phyloP scores from a whole-genome alignment of 1,284 basidiomycete species.

The Moesziomyces sp. region DNA sequence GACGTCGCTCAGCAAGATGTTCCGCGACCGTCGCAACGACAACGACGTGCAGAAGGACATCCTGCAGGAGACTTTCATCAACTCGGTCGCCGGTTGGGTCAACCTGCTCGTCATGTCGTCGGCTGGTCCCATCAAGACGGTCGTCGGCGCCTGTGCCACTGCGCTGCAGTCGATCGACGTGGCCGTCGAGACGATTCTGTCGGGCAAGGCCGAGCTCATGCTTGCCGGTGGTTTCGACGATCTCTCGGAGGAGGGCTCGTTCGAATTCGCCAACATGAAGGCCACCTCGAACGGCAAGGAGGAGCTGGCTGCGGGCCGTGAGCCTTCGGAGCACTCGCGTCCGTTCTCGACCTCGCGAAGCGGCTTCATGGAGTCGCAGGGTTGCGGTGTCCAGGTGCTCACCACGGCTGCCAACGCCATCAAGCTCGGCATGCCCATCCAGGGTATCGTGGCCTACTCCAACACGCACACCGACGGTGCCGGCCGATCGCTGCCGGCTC shows the following conservation, averaged over 20 bases:
- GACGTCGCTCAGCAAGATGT: constrained; percentile 75
- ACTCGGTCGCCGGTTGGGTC: constrained; percentile 81
- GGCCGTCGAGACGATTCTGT: constrained; percentile 92
- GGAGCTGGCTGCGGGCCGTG: constrained; percentile 97
- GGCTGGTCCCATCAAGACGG: constrained; percentile 92
- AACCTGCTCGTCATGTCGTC: constrained; percentile 77
- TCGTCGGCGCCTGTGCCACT: constrained; percentile 97
- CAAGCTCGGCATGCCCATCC: constrained; percentile 91
- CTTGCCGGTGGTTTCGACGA: constrained; percentile 98
- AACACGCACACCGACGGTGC: constrained; percentile 94
- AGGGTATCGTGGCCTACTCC: constrained; percentile 92
- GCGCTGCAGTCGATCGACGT: constrained; percentile 97
- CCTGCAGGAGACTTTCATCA: constrained; percentile 84
- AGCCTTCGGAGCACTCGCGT: constrained; percentile 96
- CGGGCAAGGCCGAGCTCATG: constrained; percentile 98
- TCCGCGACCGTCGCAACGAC: constrained; percentile 97
- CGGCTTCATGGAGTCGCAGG: constrained; percentile 85
- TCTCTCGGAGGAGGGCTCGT: constrained; percentile 95
- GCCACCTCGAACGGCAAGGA: constrained; percentile 96
- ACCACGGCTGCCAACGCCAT: constrained; percentile 97
- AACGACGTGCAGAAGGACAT: constrained; percentile 98
- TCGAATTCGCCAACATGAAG: constrained; percentile 97
- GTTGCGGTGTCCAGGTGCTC: constrained; percentile 93
- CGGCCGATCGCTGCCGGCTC: constrained; percentile 84
- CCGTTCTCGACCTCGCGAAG: constrained; percentile 91